These are phyloP conservation scores for Pseudognaphalium luteoalbum DNA, from an alignment of 129 eudicot species.

Conservation along the genomic window DNA sequence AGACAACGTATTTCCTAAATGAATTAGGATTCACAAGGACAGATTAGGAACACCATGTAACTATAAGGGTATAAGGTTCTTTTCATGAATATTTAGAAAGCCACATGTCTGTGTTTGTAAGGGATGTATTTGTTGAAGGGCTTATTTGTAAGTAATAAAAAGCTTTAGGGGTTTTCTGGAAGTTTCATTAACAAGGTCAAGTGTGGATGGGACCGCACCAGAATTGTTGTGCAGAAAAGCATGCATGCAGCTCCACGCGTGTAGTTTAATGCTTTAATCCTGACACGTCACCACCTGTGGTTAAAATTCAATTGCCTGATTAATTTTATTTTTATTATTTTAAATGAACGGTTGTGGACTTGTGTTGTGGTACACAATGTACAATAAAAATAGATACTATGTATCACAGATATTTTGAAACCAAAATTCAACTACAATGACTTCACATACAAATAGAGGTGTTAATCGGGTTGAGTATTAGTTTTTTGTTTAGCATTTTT, in stretches of 20 bases:
- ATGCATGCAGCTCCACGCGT: constrained; percentile 31
- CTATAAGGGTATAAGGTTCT: no score
- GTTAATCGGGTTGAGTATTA: no score
- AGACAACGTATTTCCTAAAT: no score
- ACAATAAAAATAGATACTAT: background rate
- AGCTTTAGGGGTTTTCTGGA: background rate
- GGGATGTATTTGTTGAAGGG: constrained; percentile 5
- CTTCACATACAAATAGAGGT: no score
- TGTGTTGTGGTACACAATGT: background rate
- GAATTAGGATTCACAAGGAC: no score
- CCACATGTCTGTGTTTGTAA: no score
- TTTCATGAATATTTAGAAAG: no score
- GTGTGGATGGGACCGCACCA: background rate
- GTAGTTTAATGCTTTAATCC: constrained; percentile 4
- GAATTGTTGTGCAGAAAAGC: constrained; percentile 15
- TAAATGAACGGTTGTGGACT: constrained; percentile 19
- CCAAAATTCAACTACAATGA: no score
- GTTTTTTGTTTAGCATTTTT: no score
- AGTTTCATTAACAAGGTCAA: background rate
- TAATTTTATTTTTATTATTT: background rate
- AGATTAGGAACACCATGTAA: no score
- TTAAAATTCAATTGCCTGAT: background rate
- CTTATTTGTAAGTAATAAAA: background rate
- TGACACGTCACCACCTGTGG: constrained; percentile 19
- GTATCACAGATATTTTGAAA: no score